Evolutionary conservation across 1,139 yeast genomes (phyloP), one percentile per base, ranked within the genome.

Genomic region (Magnusiomyces suaveolens): DNA sequence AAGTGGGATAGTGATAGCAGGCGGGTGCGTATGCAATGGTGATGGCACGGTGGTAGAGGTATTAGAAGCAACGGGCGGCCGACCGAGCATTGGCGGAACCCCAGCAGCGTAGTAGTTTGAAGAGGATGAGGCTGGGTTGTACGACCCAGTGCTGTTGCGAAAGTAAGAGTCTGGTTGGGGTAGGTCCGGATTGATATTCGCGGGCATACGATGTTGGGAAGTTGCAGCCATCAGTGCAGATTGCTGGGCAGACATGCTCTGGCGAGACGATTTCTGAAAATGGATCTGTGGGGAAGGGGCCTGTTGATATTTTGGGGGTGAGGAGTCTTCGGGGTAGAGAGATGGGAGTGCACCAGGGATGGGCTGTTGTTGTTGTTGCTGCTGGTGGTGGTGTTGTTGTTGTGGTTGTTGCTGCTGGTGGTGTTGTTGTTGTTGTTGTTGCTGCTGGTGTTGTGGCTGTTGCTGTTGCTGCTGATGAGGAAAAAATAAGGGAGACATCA

Each of bases 1-100:
- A 14, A 73, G 71, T 38, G 44, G 51, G 23, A 18, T 29, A 3
- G 44, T 8, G 6, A n/a, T 20, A 21, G 20, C 4, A 25, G 39
- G 44, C 24, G n/a, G n/a, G n/a, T n/a, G n/a, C n/a, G n/a, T 18
- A 16, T 6, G 38, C 12, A 16, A 38, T 29, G 6, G 52, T 20
- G 23, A 50, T 50, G 2, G 48, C 32, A 4, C 36, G 10, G 4
- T 36, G 41, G 16, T 36, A 6, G 33, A 6, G 6, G 51, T 43
- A 36, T 24, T 33, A 23, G 52, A 29, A 20, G 44, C 41, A 14
- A 48, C 48, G 38, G 51, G 32, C 4, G 56, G 36, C n/a, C 46
- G 33, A 20, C 39, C 24, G 12, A 44, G 53, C 33, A 23, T 32
- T 18, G 44, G 44, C 3, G 44, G 44, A 20, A 21, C 44, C 8